These are phyloP conservation scores for Acmispon strigosus DNA, from an alignment of 306 rosid species.

Conservation along the genomic window DNA sequence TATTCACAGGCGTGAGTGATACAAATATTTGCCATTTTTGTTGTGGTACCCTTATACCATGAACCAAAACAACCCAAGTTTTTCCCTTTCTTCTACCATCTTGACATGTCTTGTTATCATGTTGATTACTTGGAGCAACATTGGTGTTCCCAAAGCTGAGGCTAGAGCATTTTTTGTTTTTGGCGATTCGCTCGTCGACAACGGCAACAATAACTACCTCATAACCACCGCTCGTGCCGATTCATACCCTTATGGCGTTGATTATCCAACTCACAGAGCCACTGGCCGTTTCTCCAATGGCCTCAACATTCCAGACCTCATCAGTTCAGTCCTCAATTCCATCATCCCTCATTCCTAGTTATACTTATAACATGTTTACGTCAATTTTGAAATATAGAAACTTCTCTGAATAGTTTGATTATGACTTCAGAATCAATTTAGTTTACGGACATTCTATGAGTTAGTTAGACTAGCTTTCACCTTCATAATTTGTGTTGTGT, in stretches of 20 bases:
- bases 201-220: constrained; percentile 78
- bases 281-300: constrained; percentile 86
- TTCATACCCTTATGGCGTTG: constrained; percentile 71
- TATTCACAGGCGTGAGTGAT: background rate
- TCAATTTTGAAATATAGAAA: no score
- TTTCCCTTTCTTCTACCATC: background rate
- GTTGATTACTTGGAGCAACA: background rate
- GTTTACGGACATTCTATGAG: no score
- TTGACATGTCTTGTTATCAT: background rate
- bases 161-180: constrained; percentile 73
- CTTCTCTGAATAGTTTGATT: no score
- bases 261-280: constrained; percentile 60
- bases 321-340: constrained; percentile 19
- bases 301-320: constrained; percentile 68
- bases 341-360: background rate
- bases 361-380: no score
- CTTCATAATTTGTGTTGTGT: background rate
- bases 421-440: no score
- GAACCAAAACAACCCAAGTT: constrained; percentile 8
- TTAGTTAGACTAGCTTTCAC: background rate
- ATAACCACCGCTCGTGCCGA: constrained; percentile 90
- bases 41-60: background rate
- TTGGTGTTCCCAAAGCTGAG: constrained; percentile 17
- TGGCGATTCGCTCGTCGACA: constrained; percentile 87
- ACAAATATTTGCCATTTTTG: background rate